Evolutionary conservation across 2,329 filamentous ascomycete genomes (phyloP).

Genomic region (Myriangium duriaei): DNA sequence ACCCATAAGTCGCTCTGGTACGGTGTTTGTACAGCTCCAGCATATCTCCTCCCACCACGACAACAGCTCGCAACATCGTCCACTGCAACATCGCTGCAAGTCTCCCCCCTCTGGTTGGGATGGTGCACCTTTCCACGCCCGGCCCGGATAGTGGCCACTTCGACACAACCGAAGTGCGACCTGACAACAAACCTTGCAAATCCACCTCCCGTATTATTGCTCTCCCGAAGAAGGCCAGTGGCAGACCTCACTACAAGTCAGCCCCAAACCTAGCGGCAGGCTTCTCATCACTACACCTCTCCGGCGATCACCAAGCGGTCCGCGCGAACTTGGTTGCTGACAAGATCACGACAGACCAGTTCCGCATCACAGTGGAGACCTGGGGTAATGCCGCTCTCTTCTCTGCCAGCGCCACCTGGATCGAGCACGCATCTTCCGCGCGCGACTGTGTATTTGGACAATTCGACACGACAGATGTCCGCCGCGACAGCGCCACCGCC

Average conservation of each 20-base stretch:
- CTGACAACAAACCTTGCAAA: conserved; percentile 11
- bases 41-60: too few species aligned
- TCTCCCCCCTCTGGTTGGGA: too few species aligned
- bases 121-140: conserved; percentile 13
- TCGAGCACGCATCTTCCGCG: conserved; percentile 20
- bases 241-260: conserved; percentile 16
- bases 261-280: conserved; percentile 20
- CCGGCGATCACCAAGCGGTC: conserved; percentile 13
- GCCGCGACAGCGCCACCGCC: not conserved
- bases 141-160: conserved; percentile 20
- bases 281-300: conserved; percentile 18
- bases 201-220: conserved; percentile 17
- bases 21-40: too few species aligned
- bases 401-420: conserved; percentile 17
- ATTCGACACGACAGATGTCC: conserved; percentile 17
- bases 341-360: conserved; percentile 15
- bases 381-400: conserved; percentile 17
- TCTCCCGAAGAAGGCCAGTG: conserved; percentile 11
- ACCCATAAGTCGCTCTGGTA: too few species aligned
- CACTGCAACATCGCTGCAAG: too few species aligned
- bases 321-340: conserved; percentile 19
- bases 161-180: conserved; percentile 17
- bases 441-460: conserved; percentile 19
- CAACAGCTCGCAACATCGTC: too few species aligned
- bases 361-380: conserved; percentile 17